Conservation (phyloP, 2,329 filamentous ascomycete species). For the Fusarium burgessii region DNA sequence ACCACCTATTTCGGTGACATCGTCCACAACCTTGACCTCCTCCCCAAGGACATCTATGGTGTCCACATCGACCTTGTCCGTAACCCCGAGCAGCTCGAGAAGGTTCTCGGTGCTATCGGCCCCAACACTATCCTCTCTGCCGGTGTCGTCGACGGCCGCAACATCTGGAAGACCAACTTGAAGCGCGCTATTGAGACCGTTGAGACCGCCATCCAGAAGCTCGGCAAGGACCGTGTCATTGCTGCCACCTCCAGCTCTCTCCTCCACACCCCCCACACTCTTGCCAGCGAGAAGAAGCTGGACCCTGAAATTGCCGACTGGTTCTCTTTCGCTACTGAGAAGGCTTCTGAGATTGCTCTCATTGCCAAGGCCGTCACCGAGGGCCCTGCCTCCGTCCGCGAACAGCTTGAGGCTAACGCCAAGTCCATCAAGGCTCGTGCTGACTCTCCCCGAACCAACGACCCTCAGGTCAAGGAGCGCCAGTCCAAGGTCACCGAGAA, state of each 20-base stretch:
- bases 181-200: slow-evolving; percentile 92
- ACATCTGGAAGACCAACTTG: slow-evolving; percentile 99
- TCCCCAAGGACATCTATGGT: slow-evolving; percentile 83
- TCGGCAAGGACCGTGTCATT: slow-evolving; percentile 97
- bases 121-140: slow-evolving; percentile 90
- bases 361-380: slow-evolving; percentile 98
- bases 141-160: slow-evolving; percentile 97
- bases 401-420: slow-evolving; percentile 95
- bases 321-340: slow-evolving; percentile 98
- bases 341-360: slow-evolving; percentile 88
- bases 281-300: slow-evolving; percentile 98
- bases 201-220: slow-evolving; percentile 90
- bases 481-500: slow-evolving; percentile 86
- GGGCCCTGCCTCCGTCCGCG: slow-evolving; percentile 85
- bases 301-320: slow-evolving; percentile 93
- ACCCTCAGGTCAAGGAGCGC: slow-evolving; percentile 96
- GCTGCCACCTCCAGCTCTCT: slow-evolving; percentile 97
- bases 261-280: slow-evolving; percentile 97
- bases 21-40: slow-evolving; percentile 95
- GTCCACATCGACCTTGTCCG: slow-evolving; percentile 97
- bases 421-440: slow-evolving; percentile 93
- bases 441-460: slow-evolving; percentile 94
- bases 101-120: slow-evolving; percentile 84
- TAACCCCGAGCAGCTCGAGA: slow-evolving; percentile 96
- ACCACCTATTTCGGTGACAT: slow-evolving; percentile 99